Conservation (phyloP, 495 filamentous ascomycete genomes). For the Aspergillus heteromorphus region DNA sequence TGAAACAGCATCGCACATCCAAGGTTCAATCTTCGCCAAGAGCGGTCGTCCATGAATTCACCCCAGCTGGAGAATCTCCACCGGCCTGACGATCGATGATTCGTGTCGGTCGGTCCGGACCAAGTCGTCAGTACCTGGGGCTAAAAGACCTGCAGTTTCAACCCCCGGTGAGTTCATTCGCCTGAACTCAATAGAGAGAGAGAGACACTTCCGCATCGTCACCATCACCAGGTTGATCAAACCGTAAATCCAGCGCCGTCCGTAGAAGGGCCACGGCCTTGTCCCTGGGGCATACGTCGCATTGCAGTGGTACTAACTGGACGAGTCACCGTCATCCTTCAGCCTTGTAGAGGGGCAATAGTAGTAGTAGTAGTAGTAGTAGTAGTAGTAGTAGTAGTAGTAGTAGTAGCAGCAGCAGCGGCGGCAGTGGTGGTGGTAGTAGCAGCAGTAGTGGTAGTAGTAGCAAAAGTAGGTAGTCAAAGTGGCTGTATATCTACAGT, state of each 20-base stretch:
- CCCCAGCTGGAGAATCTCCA: constrained; percentile 12
- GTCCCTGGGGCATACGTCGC: not conserved
- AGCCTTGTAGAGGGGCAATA: not conserved
- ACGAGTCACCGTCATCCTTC: not conserved
- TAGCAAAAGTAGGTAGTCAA: too few species aligned
- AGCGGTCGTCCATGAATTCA: constrained; percentile 13
- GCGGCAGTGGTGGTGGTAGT: too few species aligned
- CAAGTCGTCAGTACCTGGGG: constrained; percentile 24
- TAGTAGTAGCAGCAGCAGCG: too few species aligned
- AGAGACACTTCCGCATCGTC: not conserved
- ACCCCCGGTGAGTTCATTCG: constrained; percentile 8
- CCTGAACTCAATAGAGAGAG: constrained; percentile 8
- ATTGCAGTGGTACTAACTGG: not conserved
- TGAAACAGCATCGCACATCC: not conserved
- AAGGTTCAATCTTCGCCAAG: constrained; percentile 6
- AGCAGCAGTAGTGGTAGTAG: too few species aligned
- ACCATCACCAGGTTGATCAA: not conserved
- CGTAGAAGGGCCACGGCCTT: too few species aligned
- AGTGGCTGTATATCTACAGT: too few species aligned
- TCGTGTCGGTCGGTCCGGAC: constrained; percentile 21
- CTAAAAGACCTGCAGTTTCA: constrained; percentile 7
- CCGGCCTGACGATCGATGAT: constrained; percentile 16
- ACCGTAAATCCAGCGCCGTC: not conserved
- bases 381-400: too few species aligned
- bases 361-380: too few species aligned